A percentile compares a stretch with the other conserved stretches of the same genome.
phyloP scores from a whole-genome alignment of 768 basidiomycete species.

The Candolleomyces eurysporus region DNA sequence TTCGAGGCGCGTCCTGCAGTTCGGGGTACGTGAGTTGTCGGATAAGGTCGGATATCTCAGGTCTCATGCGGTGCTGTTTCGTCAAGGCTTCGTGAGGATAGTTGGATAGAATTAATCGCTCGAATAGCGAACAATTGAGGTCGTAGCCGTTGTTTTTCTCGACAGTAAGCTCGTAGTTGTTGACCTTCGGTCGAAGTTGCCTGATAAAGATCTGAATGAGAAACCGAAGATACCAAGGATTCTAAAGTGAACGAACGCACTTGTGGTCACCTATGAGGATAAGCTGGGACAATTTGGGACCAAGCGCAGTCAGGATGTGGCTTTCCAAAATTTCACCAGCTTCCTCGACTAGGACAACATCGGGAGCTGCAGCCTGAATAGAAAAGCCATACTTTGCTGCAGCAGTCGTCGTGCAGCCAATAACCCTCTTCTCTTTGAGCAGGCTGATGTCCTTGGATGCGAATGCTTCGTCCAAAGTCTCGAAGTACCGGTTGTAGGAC shows the following conservation, averaged over 20 bases:
- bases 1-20: constrained; percentile 52
- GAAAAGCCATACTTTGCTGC: constrained; percentile 57
- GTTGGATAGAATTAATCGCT: constrained; percentile 58
- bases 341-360: constrained; percentile 65
- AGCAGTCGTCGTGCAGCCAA: constrained; percentile 68
- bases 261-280: constrained; percentile 75
- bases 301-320: constrained; percentile 60
- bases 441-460: constrained; percentile 29
- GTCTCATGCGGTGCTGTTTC: constrained; percentile 72
- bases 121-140: constrained; percentile 66
- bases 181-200: constrained; percentile 73
- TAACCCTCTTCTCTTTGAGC: constrained; percentile 49
- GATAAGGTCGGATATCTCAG: constrained; percentile 64
- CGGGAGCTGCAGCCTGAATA: constrained; percentile 45
- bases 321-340: constrained; percentile 73
- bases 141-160: constrained; percentile 70
- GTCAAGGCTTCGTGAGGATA: constrained; percentile 60
- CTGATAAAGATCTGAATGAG: constrained; percentile 27
- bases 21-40: constrained; percentile 65
- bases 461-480: constrained; percentile 33
- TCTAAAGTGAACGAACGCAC: constrained; percentile 32
- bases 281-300: constrained; percentile 43
- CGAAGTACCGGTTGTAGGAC: constrained; percentile 39
- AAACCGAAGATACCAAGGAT: not conserved
- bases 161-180: constrained; percentile 60